phyloP scores from a whole-genome alignment of 2,329 filamentous ascomycete species.

The Cladophialophora psammophila region DNA sequence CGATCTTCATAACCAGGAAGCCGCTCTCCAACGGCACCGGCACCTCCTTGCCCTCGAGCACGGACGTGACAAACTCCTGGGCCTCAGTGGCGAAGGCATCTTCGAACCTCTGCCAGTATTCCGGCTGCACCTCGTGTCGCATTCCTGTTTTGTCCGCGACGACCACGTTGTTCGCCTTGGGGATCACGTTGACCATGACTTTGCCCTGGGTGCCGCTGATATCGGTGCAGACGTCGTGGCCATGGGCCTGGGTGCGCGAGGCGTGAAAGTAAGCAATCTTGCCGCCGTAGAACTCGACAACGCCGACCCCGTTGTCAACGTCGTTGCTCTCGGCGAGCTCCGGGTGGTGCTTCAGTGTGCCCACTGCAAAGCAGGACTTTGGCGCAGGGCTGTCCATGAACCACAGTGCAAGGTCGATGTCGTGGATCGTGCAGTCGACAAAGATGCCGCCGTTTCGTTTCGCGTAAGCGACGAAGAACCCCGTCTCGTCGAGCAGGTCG shows the following conservation, averaged over 20 bases:
- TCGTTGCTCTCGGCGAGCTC: slow-evolving; percentile 46
- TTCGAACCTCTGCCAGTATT: slow-evolving; percentile 53
- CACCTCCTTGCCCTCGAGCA: slow-evolving; percentile 48
- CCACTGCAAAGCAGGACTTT: slow-evolving; percentile 45
- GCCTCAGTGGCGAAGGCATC: slow-evolving; percentile 51
- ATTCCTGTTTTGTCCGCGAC: slow-evolving; percentile 46
- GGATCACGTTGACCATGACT: slow-evolving; percentile 41
- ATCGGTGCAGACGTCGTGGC: slow-evolving; percentile 47
- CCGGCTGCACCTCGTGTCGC: slow-evolving; percentile 46
- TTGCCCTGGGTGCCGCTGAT: slow-evolving; percentile 47
- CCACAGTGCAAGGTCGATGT: slow-evolving; percentile 71
- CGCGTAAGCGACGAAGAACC: slow-evolving; percentile 75
- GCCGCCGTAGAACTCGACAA: slow-evolving; percentile 50
- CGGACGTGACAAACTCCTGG: slow-evolving; percentile 49
- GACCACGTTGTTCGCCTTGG: slow-evolving; percentile 45
- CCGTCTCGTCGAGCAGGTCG: slow-evolving; percentile 69
- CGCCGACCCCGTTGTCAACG: slow-evolving; percentile 48
- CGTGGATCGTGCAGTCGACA: slow-evolving; percentile 74
- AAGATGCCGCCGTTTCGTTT: slow-evolving; percentile 72
- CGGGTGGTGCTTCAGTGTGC: slow-evolving; percentile 43
- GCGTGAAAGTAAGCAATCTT: slow-evolving; percentile 47
- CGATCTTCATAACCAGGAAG: slow-evolving; percentile 49
- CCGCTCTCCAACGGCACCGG: slow-evolving; percentile 47
- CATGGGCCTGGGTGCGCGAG: slow-evolving; percentile 48
- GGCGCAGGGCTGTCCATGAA: slow-evolving; percentile 60